These are phyloP conservation scores for Taphrina pruni DNA, from an alignment of 1,139 yeast species.

Conservation along the genomic window DNA sequence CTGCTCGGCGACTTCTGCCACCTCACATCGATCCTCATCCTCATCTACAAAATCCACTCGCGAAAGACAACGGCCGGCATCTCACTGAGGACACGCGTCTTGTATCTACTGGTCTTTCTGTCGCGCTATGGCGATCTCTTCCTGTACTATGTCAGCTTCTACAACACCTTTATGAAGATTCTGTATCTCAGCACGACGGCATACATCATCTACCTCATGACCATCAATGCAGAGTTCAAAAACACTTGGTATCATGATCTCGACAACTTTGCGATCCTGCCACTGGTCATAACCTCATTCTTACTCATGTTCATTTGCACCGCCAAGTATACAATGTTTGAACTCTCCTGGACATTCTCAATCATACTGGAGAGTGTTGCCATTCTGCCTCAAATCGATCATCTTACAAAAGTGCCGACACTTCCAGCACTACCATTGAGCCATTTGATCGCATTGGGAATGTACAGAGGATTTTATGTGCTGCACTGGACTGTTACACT, in stretches of 20 bases:
- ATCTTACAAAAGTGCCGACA: conserved; percentile 87
- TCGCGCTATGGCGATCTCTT: conserved; percentile 72
- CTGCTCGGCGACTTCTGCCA: conserved; percentile 32
- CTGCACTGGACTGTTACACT: conserved; percentile 95
- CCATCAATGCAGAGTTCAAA: conserved; percentile 47
- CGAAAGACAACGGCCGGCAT: conserved; percentile 62
- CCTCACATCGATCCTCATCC: conserved; percentile 33
- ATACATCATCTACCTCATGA: conserved; percentile 77
- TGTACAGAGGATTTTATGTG: conserved; percentile 84
- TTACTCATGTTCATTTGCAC: conserved; percentile 70
- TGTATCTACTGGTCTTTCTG: conserved; percentile 77
- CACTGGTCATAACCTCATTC: conserved; percentile 68
- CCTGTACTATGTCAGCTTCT: conserved; percentile 61
- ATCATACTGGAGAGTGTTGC: conserved; percentile 90
- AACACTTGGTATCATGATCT: conserved; percentile 56
- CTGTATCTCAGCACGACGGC: conserved; percentile 75
- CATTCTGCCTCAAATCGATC: conserved; percentile 86
- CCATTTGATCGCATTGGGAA: conserved; percentile 92
- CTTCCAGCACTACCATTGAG: conserved; percentile 90
- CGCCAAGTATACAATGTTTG: conserved; percentile 61
- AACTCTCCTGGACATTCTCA: conserved; percentile 69
- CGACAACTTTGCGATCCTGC: conserved; percentile 79
- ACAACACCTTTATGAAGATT: conserved; percentile 80
- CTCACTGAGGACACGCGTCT: conserved; percentile 82
- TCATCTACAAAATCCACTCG: conserved; percentile 35